A percentile compares a stretch with the other conserved stretches of the same genome.
Evolutionary conservation across 208 protist species (phyloP).

Genomic region (Angomonas ambiguus): DNA sequence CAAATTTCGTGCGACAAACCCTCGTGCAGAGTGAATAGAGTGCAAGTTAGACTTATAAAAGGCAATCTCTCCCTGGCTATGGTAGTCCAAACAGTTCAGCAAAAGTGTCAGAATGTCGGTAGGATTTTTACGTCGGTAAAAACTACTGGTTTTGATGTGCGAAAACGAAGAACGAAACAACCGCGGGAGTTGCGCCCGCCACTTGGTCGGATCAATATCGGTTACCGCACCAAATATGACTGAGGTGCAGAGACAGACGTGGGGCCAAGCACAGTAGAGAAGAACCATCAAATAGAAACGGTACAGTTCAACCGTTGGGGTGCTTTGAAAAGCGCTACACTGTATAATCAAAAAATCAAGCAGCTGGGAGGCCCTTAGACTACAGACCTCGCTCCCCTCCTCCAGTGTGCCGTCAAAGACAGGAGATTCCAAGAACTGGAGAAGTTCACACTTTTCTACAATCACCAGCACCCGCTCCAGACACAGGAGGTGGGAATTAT

Average conservation of each 20-base stretch:
- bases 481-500: background rate
- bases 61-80: constrained; percentile 7
- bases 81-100: constrained; percentile 69
- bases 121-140: constrained; percentile 22
- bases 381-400: background rate
- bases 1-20: constrained; percentile 65
- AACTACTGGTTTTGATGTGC: constrained; percentile 46
- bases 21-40: constrained; percentile 37
- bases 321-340: constrained; percentile 58
- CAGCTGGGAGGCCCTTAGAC: constrained; percentile 18
- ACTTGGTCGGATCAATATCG: constrained; percentile 52
- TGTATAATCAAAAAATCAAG: constrained; percentile 73
- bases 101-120: constrained; percentile 81
- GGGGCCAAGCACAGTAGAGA: constrained; percentile 71
- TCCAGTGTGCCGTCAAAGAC: background rate
- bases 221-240: constrained; percentile 71
- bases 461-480: background rate
- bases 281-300: constrained; percentile 74
- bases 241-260: constrained; percentile 61
- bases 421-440: background rate
- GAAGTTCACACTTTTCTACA: background rate
- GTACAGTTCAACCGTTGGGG: constrained; percentile 64
- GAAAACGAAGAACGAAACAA: constrained; percentile 82
- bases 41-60: background rate
- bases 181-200: constrained; percentile 60